Evolutionary conservation across 2,329 filamentous ascomycete genomes (phyloP).

Genomic region (Helotiales sp.): DNA sequence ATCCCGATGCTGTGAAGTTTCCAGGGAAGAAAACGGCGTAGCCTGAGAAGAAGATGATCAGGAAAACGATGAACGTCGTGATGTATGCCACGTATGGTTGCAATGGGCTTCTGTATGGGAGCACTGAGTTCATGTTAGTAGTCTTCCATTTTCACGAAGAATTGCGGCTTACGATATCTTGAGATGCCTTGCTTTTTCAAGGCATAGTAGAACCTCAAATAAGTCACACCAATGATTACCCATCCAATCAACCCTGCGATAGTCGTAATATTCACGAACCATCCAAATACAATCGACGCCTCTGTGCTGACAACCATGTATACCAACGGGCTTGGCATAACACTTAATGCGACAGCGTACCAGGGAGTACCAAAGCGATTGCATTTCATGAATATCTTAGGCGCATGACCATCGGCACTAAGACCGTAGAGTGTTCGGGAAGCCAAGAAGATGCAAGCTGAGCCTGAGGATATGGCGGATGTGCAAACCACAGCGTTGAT

Average conservation of each 20-base stretch:
- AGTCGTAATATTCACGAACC: conserved; percentile 67
- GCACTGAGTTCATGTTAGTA: neutral
- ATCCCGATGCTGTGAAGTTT: conserved; percentile 62
- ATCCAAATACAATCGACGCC: conserved; percentile 63
- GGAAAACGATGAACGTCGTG: conserved; percentile 28
- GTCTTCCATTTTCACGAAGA: no score
- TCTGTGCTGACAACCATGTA: conserved; percentile 65
- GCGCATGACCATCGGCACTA: conserved; percentile 53
- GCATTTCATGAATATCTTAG: conserved; percentile 52
- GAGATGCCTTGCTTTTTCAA: conserved; percentile 53
- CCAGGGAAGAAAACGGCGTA: conserved; percentile 72
- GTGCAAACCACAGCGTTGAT: conserved; percentile 77
- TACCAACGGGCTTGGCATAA: conserved; percentile 59
- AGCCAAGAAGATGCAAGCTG: conserved; percentile 61
- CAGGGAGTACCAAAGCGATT: conserved; percentile 58
- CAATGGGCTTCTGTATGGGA: conserved; percentile 51
- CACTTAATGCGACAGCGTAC: conserved; percentile 52
- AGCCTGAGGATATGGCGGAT: conserved; percentile 68
- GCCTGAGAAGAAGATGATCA: conserved; percentile 41
- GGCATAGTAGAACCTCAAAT: conserved; percentile 58
- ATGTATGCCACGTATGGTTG: conserved; percentile 67
- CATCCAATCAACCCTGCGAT: conserved; percentile 26
- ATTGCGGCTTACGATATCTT: conserved; percentile 22
- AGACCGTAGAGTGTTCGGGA: conserved; percentile 60
- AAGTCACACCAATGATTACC: conserved; percentile 53